Percentiles rank a stretch among this genome's conserved stretches.
Evolutionary conservation across 306 rosid genomes (phyloP).

Genomic region (Dryas octopetala): DNA sequence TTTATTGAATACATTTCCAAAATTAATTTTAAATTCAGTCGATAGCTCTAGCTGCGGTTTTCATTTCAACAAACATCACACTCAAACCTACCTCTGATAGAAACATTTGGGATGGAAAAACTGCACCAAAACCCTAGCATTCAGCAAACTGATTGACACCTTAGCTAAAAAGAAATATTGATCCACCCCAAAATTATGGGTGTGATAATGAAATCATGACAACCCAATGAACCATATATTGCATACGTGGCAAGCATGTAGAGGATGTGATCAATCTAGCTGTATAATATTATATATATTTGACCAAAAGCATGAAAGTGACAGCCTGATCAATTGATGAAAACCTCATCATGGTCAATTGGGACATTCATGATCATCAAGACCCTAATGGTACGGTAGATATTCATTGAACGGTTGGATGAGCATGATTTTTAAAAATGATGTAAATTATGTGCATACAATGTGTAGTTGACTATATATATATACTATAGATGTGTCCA

Average conservation of each 20-base stretch:
- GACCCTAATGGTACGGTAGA: background rate
- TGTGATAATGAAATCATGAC: background rate
- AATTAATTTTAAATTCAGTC: conserved; percentile 19
- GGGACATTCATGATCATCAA: too few relatives aligned
- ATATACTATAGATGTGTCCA: background rate
- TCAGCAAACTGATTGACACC: conserved; percentile 41
- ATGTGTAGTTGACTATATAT: conserved; percentile 18
- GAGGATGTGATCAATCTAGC: conserved; percentile 25
- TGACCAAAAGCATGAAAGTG: conserved; percentile 19
- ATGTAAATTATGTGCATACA: background rate
- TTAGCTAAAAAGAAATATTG: conserved; percentile 26
- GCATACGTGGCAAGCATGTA: conserved; percentile 37
- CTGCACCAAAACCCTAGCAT: conserved; percentile 40
- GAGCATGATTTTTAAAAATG: background rate
- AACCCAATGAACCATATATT: background rate
- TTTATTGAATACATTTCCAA: background rate
- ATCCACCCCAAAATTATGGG: conserved; percentile 12
- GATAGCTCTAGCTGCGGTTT: conserved; percentile 48
- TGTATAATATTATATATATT: conserved; percentile 18
- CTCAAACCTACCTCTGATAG: conserved; percentile 71
- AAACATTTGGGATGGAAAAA: conserved; percentile 52
- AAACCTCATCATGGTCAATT: conserved; percentile 10
- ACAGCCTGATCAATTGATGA: conserved; percentile 11
- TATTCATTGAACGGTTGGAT: conserved; percentile 9
- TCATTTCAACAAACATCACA: conserved; percentile 51